Evolutionary conservation across 2,329 filamentous ascomycete genomes (phyloP).

Genomic region (Calonectria crousiana): DNA sequence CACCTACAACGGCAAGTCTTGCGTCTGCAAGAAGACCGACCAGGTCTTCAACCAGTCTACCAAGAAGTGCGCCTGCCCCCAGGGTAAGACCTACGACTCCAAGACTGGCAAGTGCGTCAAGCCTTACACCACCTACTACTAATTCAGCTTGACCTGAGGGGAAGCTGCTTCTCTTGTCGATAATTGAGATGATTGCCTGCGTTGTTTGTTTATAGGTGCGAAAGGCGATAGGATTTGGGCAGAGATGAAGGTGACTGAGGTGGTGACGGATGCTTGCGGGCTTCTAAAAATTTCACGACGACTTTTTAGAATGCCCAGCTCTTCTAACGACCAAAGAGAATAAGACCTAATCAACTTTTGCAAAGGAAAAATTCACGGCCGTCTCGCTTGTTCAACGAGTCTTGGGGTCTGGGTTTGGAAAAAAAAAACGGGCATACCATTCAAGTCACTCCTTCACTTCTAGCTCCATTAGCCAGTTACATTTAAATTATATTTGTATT

Average conservation of each 20-base stretch:
- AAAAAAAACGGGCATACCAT: conserved; percentile 5
- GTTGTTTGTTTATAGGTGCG: not conserved
- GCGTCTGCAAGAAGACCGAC: not conserved
- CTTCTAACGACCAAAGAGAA: conserved; percentile 15
- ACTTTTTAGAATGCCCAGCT: not conserved
- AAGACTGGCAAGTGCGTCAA: not conserved
- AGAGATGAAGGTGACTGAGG: not conserved
- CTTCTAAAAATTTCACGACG: not conserved
- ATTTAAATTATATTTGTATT: conserved; percentile 4
- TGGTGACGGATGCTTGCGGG: not conserved
- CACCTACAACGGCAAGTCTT: not conserved
- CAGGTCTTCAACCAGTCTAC: not conserved
- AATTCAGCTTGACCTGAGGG: not conserved
- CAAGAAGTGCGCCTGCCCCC: not conserved
- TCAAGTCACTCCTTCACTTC: conserved; percentile 10
- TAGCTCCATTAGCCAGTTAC: conserved; percentile 5
- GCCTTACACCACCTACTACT: not conserved
- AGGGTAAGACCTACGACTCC: not conserved
- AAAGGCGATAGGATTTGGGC: not conserved
- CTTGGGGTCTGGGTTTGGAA: not conserved
- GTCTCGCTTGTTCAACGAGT: not conserved
- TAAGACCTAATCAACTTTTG: not conserved
- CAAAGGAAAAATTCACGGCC: not conserved
- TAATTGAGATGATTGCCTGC: not conserved
- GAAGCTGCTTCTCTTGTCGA: not conserved